These are phyloP conservation scores for Chlorella ohadii DNA, from an alignment of 139 green algal genomes.

Conservation along the genomic window DNA sequence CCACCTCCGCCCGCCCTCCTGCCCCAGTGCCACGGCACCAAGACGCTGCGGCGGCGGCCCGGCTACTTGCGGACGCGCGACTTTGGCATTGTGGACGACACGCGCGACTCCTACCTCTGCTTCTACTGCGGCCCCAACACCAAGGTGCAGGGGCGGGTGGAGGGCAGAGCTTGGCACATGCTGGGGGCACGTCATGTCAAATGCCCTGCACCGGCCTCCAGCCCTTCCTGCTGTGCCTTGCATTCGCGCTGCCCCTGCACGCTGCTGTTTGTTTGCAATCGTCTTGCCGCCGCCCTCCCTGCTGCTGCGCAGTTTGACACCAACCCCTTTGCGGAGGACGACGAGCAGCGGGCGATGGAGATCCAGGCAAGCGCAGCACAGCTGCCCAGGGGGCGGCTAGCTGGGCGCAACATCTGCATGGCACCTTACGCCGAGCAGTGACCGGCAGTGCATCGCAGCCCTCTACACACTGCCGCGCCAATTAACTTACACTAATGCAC, in stretches of 20 bases:
- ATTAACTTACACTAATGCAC: too few relatives aligned
- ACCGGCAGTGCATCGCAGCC: too few relatives aligned
- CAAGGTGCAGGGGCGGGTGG: background rate
- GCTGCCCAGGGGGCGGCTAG: too few relatives aligned
- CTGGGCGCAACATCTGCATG: too few relatives aligned
- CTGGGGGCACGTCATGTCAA: too few relatives aligned
- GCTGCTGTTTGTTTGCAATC: too few relatives aligned
- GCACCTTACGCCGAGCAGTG: too few relatives aligned
- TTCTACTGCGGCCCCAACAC: constrained; percentile 49
- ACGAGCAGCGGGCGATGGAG: constrained; percentile 36
- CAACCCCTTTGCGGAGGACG: constrained; percentile 12
- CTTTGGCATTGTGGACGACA: constrained; percentile 44
- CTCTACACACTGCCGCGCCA: too few relatives aligned
- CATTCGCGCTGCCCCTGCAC: too few relatives aligned
- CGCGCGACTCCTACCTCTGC: constrained; percentile 44
- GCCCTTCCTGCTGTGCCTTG: background rate
- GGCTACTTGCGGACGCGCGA: constrained; percentile 41
- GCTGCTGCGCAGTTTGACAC: constrained; percentile 31
- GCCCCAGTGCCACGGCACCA: constrained; percentile 53
- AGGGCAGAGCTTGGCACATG: too few relatives aligned
- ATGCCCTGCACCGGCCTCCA: too few relatives aligned
- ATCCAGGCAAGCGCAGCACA: constrained; percentile 11
- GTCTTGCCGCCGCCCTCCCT: too few relatives aligned
- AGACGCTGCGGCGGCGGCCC: constrained; percentile 43
- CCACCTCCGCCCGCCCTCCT: background rate